Conservation (phyloP, 306 rosid species). For the cucumber (Cucumis sativus) region Cucumber_9930_V3 NC_026659.2:23054001-23054500, state of each 20-base stretch:
- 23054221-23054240: slow-evolving; percentile 38
- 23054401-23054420: slow-evolving; percentile 62
- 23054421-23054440: slow-evolving; percentile 40
- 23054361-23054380: slow-evolving; percentile 16
- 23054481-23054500: slow-evolving; percentile 67
- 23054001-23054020: slow-evolving; percentile 23
- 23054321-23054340: slow-evolving; percentile 50
- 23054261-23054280: slow-evolving; percentile 51
- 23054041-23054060: slow-evolving; percentile 44
- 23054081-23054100: slow-evolving; percentile 25
- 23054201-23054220: slow-evolving; percentile 36
- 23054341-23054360: slow-evolving; percentile 71
- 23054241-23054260: slow-evolving; percentile 40
- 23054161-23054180: slow-evolving; percentile 23
- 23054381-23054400: slow-evolving; percentile 44
- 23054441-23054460: slow-evolving; percentile 26
- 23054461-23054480: slow-evolving; percentile 51
- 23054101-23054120: slow-evolving; percentile 26
- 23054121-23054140: slow-evolving; percentile 44
- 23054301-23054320: slow-evolving; percentile 28
- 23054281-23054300: slow-evolving; percentile 47
- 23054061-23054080: slow-evolving; percentile 24
- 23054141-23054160: slow-evolving; percentile 30
- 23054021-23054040: slow-evolving; percentile 31
- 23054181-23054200: slow-evolving; percentile 47